Base-by-base conservation (phyloP, 257 asterid genomes). In the Henckelia pumila region DNA sequence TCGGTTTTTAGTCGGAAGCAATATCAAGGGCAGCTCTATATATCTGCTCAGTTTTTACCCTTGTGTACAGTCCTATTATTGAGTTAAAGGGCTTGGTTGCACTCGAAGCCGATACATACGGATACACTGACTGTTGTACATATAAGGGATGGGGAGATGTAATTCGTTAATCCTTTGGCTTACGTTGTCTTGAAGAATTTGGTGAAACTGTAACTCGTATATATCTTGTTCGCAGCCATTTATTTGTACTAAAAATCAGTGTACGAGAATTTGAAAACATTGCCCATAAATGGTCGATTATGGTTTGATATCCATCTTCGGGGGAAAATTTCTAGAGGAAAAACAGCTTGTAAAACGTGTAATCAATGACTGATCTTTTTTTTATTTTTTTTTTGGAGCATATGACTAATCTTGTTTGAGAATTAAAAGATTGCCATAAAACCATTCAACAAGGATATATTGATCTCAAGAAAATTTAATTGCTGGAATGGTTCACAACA, bases 1-100 rank as follows among this genome's bases (percentile, higher is more conserved):
- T 77, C 85, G 0, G 29, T 70, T n/a, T 57, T 82, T 40, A 72
- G 84, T 73, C 80, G 61, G 78, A 78, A 72, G 75, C 81, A 74
- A 60, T 76, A 79, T 52, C 87, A 67, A 52, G 85, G 87, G 67
- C 85, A 85, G 79, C 64, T 75, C 7, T 59, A 77, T 23, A 64
- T 75, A 40, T 80, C 72, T 60, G 79, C 80, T 61, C 83, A 75
- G 57, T 66, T 81, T 68, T 77, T 83, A 25, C 77, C 85, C 37
- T 58, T 77, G 23, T 79, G 83, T 73, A 75, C 86, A 69, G 78
- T 69, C 69, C 76, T 78, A 60, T 66, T 83, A 63, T 80, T 83
- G 71, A 78, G 66, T 80, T 87, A 76, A 82, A 47, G 37, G 58
- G n/a, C 63, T 20, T 21, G 59, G 35, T 58, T 56, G 40, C 35